These are phyloP conservation scores for Fusarium nodosum DNA, from an alignment of 2,329 filamentous ascomycete genomes.

Conservation along the genomic window DNA sequence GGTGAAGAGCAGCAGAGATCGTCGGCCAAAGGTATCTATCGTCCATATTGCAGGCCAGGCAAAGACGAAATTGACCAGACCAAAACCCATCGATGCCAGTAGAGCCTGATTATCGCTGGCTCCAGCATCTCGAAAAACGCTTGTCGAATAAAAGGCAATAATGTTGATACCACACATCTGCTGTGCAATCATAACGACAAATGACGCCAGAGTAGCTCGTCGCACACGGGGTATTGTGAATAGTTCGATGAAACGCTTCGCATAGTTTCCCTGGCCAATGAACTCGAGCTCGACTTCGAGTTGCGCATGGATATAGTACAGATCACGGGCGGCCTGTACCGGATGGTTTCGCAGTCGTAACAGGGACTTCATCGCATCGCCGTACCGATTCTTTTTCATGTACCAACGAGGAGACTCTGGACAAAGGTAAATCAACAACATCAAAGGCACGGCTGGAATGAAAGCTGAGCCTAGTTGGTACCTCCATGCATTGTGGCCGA, in stretches of 20 bases:
- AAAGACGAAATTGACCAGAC: constrained; percentile 70
- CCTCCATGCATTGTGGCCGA: constrained; percentile 65
- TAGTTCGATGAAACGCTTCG: constrained; percentile 73
- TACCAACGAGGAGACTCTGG: constrained; percentile 76
- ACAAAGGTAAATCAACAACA: constrained; percentile 73
- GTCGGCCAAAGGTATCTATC: constrained; percentile 69
- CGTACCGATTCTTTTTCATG: constrained; percentile 75
- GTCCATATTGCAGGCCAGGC: constrained; percentile 71
- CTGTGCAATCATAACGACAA: constrained; percentile 83
- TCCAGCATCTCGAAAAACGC: constrained; percentile 71
- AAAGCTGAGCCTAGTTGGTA: constrained; percentile 75
- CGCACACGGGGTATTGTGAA: constrained; percentile 78
- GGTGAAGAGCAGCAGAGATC: constrained; percentile 62
- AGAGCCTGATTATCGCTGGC: constrained; percentile 68
- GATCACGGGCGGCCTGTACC: constrained; percentile 71
- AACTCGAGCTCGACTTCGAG: constrained; percentile 71
- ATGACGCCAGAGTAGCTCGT: constrained; percentile 81
- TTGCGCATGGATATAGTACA: constrained; percentile 75
- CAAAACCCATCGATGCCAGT: constrained; percentile 70
- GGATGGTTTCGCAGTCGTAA: constrained; percentile 65
- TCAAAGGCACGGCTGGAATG: constrained; percentile 69
- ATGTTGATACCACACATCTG: constrained; percentile 81
- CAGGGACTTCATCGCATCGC: constrained; percentile 70
- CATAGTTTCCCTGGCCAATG: constrained; percentile 66
- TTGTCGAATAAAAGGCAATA: constrained; percentile 81